Conservation (phyloP, 306 rosid species). For the Chamaecrista fasciculata region DNA sequence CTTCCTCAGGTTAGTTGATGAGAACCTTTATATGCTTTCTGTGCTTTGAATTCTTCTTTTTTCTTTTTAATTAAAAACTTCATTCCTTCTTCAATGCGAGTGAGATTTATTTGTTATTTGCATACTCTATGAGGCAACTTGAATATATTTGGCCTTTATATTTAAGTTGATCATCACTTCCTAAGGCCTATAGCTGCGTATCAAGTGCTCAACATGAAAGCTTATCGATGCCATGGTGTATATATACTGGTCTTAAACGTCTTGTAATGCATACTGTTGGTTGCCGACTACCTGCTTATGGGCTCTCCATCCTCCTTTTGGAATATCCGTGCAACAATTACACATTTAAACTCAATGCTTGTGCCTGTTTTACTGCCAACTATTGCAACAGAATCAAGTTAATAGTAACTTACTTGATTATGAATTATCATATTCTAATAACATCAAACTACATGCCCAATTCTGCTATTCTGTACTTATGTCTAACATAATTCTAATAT, state of each 20-base stretch:
- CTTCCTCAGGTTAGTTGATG: constrained; percentile 80
- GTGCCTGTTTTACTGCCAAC: background rate
- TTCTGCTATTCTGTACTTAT: background rate
- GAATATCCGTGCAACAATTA: background rate
- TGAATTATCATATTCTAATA: background rate
- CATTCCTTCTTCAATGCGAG: background rate
- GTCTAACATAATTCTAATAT: background rate
- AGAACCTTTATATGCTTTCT: background rate
- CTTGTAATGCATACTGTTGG: background rate
- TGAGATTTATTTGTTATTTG: background rate
- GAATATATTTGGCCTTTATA: background rate
- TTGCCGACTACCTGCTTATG: background rate
- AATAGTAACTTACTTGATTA: background rate
- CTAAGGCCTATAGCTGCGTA: too few species aligned
- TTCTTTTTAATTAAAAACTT: too few species aligned
- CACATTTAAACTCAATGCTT: background rate
- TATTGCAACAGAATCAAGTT: background rate
- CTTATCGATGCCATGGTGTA: background rate
- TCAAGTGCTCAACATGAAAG: background rate
- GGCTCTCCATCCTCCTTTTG: background rate
- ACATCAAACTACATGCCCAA: background rate
- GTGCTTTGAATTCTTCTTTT: background rate
- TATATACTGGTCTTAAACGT: background rate
- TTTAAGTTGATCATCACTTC: background rate
- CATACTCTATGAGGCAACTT: background rate